A percentile compares a stretch with the other conserved stretches of the same genome.
phyloP scores from a whole-genome alignment of 169 alveolate species.

The Plasmodium yoelii region DNA sequence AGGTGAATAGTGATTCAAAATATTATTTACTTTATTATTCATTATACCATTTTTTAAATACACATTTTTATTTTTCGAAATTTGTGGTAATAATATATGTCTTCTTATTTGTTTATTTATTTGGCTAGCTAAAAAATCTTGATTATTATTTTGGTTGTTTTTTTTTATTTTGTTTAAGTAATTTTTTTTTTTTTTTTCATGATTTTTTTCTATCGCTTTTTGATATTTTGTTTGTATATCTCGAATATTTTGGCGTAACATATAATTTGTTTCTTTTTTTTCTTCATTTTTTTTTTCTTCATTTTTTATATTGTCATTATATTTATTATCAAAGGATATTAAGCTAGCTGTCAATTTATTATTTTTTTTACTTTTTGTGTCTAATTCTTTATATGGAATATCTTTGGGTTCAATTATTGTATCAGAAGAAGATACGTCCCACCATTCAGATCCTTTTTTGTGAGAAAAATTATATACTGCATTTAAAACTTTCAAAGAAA shows the following conservation, averaged over 20 bases:
- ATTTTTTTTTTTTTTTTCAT: not conserved
- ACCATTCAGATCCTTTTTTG: slow-evolving; percentile 12
- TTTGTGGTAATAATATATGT: too few species aligned
- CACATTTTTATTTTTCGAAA: too few species aligned
- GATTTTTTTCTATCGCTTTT: not conserved
- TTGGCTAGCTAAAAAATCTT: not conserved
- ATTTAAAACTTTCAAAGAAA: slow-evolving; percentile 15
- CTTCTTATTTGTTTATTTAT: not conserved
- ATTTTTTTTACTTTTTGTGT: too few species aligned
- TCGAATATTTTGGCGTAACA: not conserved
- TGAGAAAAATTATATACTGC: slow-evolving; percentile 15
- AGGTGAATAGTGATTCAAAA: too few species aligned
- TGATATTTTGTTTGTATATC: not conserved
- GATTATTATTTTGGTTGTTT: not conserved
- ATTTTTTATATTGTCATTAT: not conserved
- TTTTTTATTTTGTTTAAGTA: not conserved
- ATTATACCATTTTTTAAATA: too few species aligned
- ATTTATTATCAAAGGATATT: not conserved
- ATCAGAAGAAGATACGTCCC: slow-evolving; percentile 34
- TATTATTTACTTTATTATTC: too few species aligned
- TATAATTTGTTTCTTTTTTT: not conserved
- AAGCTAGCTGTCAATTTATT: not conserved
- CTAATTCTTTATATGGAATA: not conserved
- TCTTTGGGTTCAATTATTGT: not conserved
- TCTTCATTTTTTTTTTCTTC: not conserved